Evolutionary conservation across 768 basidiomycete genomes (phyloP).

Genomic region (Kwoniella dendrophila): DNA sequence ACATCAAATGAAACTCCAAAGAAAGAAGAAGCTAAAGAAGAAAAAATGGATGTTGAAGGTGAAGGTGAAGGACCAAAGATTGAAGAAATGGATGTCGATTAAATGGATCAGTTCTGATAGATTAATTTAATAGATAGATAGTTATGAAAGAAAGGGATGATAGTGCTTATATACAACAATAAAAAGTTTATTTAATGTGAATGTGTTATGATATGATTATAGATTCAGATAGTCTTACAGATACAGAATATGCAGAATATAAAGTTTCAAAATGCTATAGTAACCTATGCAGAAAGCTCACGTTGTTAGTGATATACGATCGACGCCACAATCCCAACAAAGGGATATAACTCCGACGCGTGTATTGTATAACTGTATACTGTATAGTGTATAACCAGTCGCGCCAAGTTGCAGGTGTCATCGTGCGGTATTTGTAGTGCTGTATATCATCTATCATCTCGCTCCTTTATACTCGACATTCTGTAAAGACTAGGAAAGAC

Average conservation of each 20-base stretch:
- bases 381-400: background rate
- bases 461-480: too few species aligned
- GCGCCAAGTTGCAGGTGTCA: conserved; percentile 2
- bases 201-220: background rate
- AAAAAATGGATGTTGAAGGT: conserved; percentile 48
- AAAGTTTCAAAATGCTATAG: too few species aligned
- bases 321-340: background rate
- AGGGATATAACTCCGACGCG: conserved; percentile 9
- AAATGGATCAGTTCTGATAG: conserved; percentile 16
- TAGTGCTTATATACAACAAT: background rate
- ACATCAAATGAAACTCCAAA: conserved; percentile 18
- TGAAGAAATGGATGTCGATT: conserved; percentile 57
- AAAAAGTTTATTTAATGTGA: background rate
- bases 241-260: too few species aligned
- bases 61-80: conserved; percentile 28
- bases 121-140: conserved; percentile 1
- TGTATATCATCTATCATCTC: too few species aligned
- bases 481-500: too few species aligned
- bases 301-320: too few species aligned
- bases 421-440: background rate
- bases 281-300: too few species aligned
- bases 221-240: too few species aligned
- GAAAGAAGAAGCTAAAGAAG: conserved; percentile 5
- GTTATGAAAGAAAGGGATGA: background rate
- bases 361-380: background rate